Conservation (phyloP, 169 alveolate species). For the Hepatocystis sp. region DNA sequence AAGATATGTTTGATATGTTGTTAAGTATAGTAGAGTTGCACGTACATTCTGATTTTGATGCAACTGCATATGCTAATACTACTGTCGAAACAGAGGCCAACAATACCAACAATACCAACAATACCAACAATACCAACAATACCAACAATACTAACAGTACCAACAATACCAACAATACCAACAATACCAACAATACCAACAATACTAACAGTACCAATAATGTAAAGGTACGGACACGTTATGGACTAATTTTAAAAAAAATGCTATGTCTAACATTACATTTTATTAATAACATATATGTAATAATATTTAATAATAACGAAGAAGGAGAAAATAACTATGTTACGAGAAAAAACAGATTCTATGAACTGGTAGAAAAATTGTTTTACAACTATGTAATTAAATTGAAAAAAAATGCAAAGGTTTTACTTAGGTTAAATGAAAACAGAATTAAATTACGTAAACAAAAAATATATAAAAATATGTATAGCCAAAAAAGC, state of each 20-base stretch:
- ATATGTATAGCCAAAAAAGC: neutral
- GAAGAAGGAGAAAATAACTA: neutral
- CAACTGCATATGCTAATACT: too few relatives aligned
- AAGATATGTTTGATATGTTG: slow-evolving; percentile 6
- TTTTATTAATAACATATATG: too few relatives aligned
- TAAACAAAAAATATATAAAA: neutral
- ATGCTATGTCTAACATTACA: too few relatives aligned
- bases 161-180: too few relatives aligned
- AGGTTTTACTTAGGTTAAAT: neutral
- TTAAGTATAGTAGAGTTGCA: neutral
- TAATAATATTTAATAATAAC: too few relatives aligned
- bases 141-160: too few relatives aligned
- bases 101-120: neutral
- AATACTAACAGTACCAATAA: neutral
- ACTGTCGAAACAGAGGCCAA: too few relatives aligned
- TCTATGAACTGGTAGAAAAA: slow-evolving; percentile 13
- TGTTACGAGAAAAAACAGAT: neutral
- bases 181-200: neutral
- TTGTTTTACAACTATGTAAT: slow-evolving; percentile 1
- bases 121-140: neutral
- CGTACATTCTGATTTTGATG: neutral
- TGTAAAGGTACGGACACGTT: neutral
- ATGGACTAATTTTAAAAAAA: too few relatives aligned
- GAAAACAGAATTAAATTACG: neutral
- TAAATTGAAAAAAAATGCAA: slow-evolving; percentile 10